Base-by-base conservation (phyloP, 768 basidiomycete species). In the Suillus clintonianus region DNA sequence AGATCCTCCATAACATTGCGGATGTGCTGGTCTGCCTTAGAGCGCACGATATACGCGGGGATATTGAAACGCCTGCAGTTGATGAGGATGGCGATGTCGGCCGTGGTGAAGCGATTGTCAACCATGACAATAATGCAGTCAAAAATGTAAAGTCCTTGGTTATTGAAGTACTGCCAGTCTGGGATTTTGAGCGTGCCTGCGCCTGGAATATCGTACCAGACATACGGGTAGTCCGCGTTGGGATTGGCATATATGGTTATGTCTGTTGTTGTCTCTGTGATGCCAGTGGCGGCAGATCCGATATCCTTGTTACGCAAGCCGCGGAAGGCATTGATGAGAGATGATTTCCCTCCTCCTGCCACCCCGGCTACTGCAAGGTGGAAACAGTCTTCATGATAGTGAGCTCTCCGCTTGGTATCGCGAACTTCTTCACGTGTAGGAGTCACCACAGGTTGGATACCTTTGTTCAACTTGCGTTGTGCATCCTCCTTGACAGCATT, bases 151-250 rank as follows among this genome's bases (percentile, higher is more conserved):
- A 79, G 74, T 1, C 77, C 77, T 43, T 78, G 74, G 4, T 67
- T 54, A 24, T 78, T 77, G 68, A 79, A 79, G 59, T 79, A 79
- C 24, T 75, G 68, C 76, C 76, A 78, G 53, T 73, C 75, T 9
- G 68, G 68, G 27, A 73, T 70, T n/a, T 62, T 69, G 22, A 73
- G 11, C 2, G 78, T 79, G 13, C 76, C 75, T 11, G 78, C 76
- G 15, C 77, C 78, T 0, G 77, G 78, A n/a, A 77, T 47, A 43
- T 79, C 78, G 13, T 72, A 79, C 78, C 77, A 79, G 47, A 72
- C 70, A 62, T 73, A 68, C 0, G 67, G 71, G 24, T 61, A 22
- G 3, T 65, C 51, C 7, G 64, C 68, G 24, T 68, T 64, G 2
- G 69, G 22, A n/a, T 75, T 72, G 5, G 68, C 50, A 39, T 75